phyloP scores from a whole-genome alignment of 192 early-diverging fungal species.

The Rhizoclosmatium globosum region DNA sequence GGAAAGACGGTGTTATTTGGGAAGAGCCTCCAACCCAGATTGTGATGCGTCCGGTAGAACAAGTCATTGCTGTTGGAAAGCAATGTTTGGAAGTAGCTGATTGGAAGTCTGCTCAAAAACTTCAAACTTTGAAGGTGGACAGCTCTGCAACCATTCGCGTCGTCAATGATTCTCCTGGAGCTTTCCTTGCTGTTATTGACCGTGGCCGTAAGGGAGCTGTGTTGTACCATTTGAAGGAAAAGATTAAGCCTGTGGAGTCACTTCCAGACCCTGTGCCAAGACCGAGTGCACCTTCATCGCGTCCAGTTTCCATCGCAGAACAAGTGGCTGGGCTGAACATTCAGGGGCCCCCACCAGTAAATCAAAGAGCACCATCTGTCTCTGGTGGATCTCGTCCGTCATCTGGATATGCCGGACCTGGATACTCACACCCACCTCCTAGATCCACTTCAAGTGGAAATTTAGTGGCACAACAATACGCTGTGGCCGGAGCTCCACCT shows the following conservation, averaged over 20 bases:
- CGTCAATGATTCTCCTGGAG: slow-evolving; percentile 35
- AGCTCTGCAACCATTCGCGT: slow-evolving; percentile 34
- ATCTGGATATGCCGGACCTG: background rate
- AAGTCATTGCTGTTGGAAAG: slow-evolving; percentile 54
- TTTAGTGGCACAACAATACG: slow-evolving; percentile 2
- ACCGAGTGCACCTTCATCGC: background rate
- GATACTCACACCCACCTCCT: background rate
- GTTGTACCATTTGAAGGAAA: slow-evolving; percentile 53
- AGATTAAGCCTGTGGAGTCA: slow-evolving; percentile 13
- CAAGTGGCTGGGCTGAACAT: background rate
- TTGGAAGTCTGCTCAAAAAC: slow-evolving; percentile 53
- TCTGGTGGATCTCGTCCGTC: background rate
- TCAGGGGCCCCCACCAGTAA: background rate
- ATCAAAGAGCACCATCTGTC: background rate
- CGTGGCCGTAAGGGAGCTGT: slow-evolving; percentile 50
- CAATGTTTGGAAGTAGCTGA: slow-evolving; percentile 58
- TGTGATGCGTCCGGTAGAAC: slow-evolving; percentile 57
- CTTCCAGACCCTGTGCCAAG: background rate
- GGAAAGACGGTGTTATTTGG: slow-evolving; percentile 64
- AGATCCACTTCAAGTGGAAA: too few species aligned
- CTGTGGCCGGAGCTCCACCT: background rate
- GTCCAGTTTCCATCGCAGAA: background rate
- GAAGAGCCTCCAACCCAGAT: slow-evolving; percentile 53
- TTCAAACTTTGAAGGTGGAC: slow-evolving; percentile 53
- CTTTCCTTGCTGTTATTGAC: slow-evolving; percentile 43